Percentiles rank a stretch among this genome's conserved stretches.
These are phyloP conservation scores for Coemansia sp. DNA, from an alignment of 192 early-diverging fungal genomes.

Conservation along the genomic window DNA sequence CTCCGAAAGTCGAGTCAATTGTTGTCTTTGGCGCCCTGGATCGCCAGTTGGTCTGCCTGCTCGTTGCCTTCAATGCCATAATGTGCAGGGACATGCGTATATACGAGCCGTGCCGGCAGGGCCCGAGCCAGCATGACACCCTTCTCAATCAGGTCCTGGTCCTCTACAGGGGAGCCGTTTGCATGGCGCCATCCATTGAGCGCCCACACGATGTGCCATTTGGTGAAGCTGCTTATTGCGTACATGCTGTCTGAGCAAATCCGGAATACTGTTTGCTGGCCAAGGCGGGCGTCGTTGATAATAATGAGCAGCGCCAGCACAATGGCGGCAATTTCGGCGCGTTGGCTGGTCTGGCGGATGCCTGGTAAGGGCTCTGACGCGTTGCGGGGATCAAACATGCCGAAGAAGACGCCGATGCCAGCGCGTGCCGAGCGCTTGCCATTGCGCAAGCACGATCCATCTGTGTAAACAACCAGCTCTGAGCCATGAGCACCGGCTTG, in stretches of 20 bases:
- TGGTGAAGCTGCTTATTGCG: slow-evolving; percentile 14
- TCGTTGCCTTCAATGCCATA: slow-evolving; percentile 12
- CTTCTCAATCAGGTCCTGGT: slow-evolving; percentile 16
- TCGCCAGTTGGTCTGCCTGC: slow-evolving; percentile 11
- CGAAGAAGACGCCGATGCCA: slow-evolving; percentile 60
- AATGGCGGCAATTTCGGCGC: slow-evolving; percentile 32
- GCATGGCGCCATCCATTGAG: slow-evolving; percentile 12
- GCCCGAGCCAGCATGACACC: background rate
- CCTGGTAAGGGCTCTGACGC: slow-evolving; percentile 40
- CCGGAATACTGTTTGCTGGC: background rate
- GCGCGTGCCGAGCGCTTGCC: slow-evolving; percentile 51
- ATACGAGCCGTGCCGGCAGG: background rate
- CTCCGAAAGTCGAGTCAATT: background rate
- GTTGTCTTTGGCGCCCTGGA: slow-evolving; percentile 7
- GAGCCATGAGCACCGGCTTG: background rate
- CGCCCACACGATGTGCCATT: slow-evolving; percentile 15
- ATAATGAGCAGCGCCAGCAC: slow-evolving; percentile 8
- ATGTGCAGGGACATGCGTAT: slow-evolving; percentile 13
- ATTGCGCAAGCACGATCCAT: slow-evolving; percentile 58
- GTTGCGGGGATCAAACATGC: slow-evolving; percentile 52
- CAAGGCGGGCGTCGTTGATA: background rate
- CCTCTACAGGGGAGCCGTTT: background rate
- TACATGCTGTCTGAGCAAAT: slow-evolving; percentile 19
- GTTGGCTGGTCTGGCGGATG: slow-evolving; percentile 9
- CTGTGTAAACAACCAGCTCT: slow-evolving; percentile 50